Percentiles rank a stretch among this genome's conserved stretches.
These are phyloP conservation scores for Aspergillus wentii DNA, from an alignment of 495 filamentous ascomycete genomes.

Conservation along the genomic window DNA sequence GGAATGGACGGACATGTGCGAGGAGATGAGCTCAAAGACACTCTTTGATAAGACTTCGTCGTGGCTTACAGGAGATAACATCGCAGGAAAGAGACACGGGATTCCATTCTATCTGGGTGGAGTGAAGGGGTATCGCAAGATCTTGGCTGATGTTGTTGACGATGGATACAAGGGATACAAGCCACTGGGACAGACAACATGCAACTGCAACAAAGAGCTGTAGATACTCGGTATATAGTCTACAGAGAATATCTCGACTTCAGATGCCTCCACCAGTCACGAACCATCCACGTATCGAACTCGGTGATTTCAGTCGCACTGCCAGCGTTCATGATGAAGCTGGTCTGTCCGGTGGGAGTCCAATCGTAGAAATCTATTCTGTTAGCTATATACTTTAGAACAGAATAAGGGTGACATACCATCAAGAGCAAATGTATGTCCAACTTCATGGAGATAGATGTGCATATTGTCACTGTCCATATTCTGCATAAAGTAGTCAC, in stretches of 20 bases:
- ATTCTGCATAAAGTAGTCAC: constrained; percentile 11
- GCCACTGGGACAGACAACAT: too few species aligned
- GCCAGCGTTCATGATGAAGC: constrained; percentile 14
- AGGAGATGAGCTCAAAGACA: background rate
- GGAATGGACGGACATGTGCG: background rate
- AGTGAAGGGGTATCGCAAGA: background rate
- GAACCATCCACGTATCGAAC: constrained; percentile 14
- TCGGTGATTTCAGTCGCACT: constrained; percentile 13
- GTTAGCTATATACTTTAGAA: background rate
- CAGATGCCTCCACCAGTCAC: constrained; percentile 15
- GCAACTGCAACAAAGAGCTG: too few species aligned
- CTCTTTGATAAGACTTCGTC: background rate
- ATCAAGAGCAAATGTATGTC: constrained; percentile 14
- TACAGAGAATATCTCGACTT: too few species aligned
- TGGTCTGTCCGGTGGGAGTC: constrained; percentile 10
- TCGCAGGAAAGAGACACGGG: background rate
- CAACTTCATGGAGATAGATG: constrained; percentile 14
- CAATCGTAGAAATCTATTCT: constrained; percentile 14
- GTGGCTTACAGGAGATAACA: background rate
- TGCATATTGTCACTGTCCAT: constrained; percentile 8
- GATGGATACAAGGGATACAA: too few species aligned
- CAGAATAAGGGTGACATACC: constrained; percentile 2
- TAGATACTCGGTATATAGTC: too few species aligned
- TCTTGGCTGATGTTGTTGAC: too few species aligned
- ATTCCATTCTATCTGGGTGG: background rate